Evolutionary conservation across 2,329 filamentous ascomycete genomes (phyloP).

Genomic region (Penicillium sp.): DNA sequence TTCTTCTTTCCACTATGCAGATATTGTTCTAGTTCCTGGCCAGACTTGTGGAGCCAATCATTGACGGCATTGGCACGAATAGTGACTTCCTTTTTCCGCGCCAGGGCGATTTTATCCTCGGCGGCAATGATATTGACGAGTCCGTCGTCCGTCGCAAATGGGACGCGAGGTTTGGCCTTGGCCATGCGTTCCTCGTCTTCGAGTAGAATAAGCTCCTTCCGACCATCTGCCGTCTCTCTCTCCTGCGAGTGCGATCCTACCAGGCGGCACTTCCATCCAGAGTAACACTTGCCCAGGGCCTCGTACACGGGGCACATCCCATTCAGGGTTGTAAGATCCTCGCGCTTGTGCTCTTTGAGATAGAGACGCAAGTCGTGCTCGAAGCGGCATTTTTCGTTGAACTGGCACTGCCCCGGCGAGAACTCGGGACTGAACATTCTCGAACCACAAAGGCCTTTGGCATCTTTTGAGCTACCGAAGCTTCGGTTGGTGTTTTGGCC

Average conservation of each 20-base stretch:
- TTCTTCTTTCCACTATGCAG: constrained; percentile 48
- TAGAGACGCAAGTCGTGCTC: constrained; percentile 86
- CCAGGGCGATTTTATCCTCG: constrained; percentile 71
- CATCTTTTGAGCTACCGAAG: constrained; percentile 79
- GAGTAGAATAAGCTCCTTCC: constrained; percentile 75
- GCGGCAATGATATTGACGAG: constrained; percentile 74
- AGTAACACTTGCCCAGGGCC: constrained; percentile 70
- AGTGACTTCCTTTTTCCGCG: constrained; percentile 64
- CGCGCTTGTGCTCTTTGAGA: constrained; percentile 75
- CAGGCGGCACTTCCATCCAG: constrained; percentile 95
- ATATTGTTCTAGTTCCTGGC: constrained; percentile 49
- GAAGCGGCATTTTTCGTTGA: constrained; percentile 77
- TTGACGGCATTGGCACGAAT: constrained; percentile 76
- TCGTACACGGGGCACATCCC: constrained; percentile 83
- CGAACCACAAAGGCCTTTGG: constrained; percentile 74
- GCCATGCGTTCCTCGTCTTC: constrained; percentile 55
- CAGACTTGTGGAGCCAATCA: constrained; percentile 72
- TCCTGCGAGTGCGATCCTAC: constrained; percentile 84
- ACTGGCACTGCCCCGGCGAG: constrained; percentile 72
- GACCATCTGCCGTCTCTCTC: constrained; percentile 73
- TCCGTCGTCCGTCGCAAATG: constrained; percentile 54
- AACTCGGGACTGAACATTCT: constrained; percentile 74
- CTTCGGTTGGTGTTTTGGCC: constrained; percentile 82
- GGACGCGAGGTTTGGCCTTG: constrained; percentile 32
- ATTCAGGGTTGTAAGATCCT: constrained; percentile 73